Conservation (phyloP, 257 asterid genomes). For the Thymus quinquecostatus region DNA sequence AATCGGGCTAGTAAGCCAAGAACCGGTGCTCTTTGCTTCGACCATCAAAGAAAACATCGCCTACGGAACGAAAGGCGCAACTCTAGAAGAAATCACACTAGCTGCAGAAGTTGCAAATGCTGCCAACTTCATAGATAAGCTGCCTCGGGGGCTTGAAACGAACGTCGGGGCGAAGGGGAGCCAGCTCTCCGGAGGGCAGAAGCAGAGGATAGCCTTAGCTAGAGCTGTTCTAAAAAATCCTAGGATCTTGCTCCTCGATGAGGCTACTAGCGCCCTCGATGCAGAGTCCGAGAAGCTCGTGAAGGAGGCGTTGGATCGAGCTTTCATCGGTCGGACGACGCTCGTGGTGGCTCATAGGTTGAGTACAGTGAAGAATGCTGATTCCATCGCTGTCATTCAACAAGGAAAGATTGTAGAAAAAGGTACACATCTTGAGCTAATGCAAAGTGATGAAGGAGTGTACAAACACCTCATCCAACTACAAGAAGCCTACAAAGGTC, state of each 20-base stretch:
- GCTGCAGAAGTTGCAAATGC: slow-evolving; percentile 50
- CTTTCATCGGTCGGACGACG: slow-evolving; percentile 52
- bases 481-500: slow-evolving; percentile 36
- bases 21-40: slow-evolving; percentile 48
- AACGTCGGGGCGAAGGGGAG: slow-evolving; percentile 49
- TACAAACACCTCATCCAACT: slow-evolving; percentile 49
- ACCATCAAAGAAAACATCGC: slow-evolving; percentile 48
- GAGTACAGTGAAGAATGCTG: slow-evolving; percentile 54
- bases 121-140: slow-evolving; percentile 45
- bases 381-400: slow-evolving; percentile 50
- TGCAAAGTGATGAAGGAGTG: slow-evolving; percentile 44
- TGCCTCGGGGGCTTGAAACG: slow-evolving; percentile 48
- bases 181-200: slow-evolving; percentile 64
- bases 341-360: slow-evolving; percentile 57
- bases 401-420: slow-evolving; percentile 51
- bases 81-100: slow-evolving; percentile 36
- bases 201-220: slow-evolving; percentile 60
- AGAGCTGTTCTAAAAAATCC: slow-evolving; percentile 59
- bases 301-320: slow-evolving; percentile 48
- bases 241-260: slow-evolving; percentile 53
- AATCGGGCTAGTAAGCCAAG: slow-evolving; percentile 60
- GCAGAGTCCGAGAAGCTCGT: slow-evolving; percentile 51
- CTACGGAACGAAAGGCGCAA: slow-evolving; percentile 44
- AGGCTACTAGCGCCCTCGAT: slow-evolving; percentile 68
- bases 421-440: slow-evolving; percentile 58